Base-by-base conservation (phyloP, 2,329 filamentous ascomycete species). In the Shiraia sp. region DNA sequence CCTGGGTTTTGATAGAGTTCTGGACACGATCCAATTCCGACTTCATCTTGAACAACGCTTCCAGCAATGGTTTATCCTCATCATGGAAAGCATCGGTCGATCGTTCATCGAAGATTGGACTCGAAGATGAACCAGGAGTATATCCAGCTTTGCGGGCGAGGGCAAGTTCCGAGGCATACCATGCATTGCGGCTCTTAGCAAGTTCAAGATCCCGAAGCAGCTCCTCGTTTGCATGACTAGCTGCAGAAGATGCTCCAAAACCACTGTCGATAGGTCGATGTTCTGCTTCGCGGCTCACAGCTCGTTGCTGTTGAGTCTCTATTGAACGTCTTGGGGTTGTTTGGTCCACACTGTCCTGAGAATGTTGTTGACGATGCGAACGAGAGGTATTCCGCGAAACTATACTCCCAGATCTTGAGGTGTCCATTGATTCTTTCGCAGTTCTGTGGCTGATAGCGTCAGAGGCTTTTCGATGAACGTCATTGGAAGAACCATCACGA, bases 131-230 rank as follows among this genome's bases (percentile, higher is more conserved):
- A 49, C 82, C 90, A 12, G 88, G 81, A 6, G 83, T 79, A 61
- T 97, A 99, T 4, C 93, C 93, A 28, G 89, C 83, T 70, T 96
- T 96, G 35, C 88, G 84, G 6, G 93, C 95, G 50, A 99, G 76
- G 43, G 95, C 90, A 32, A 99, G 77, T 70, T 99, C 93, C 0
- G 92, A 96, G 6, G 90, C 90, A 69, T 95, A 96, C 93, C 93
- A 99, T 0, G 92, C 92, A 70, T 96, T 97, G 36, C 88, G 83
- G 61, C 87, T 93, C 59, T 89, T 88, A 3, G 86, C 80, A 7
- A 83, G 79, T 64, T 99, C 92, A 2, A 99, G 77, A 65, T 99
- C 93, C 65, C 93, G 92, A 10, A 89, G 77, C 10, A 96, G 70
- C 0, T 87, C 84, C 49, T 88, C 86, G 1, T 86, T 86, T 53